These are phyloP conservation scores for Colletotrichum theobromicola DNA, from an alignment of 2,329 filamentous ascomycete species.

Conservation along the genomic window DNA sequence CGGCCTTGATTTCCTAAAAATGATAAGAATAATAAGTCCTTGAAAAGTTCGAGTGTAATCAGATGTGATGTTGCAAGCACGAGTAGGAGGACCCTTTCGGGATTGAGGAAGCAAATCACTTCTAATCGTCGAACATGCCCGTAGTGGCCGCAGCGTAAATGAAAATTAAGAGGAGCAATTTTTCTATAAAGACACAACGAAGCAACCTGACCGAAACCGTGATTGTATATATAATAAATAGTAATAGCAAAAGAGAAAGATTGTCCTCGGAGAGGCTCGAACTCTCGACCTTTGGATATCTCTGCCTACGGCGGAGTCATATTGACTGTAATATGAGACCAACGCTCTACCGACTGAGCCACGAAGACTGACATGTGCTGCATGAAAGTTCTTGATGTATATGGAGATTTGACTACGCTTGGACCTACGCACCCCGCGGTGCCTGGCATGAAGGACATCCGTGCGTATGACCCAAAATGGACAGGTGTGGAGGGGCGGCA, in stretches of 20 bases:
- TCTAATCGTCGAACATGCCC: background rate
- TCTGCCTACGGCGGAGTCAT: background rate
- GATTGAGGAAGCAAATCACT: background rate
- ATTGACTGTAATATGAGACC: constrained; percentile 1
- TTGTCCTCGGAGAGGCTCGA: constrained; percentile 19
- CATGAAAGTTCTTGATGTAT: too few species aligned
- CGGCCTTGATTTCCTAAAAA: background rate
- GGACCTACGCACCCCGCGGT: too few species aligned
- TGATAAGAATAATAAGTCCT: too few species aligned
- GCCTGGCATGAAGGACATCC: background rate
- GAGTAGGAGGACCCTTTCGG: background rate
- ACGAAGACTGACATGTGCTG: too few species aligned
- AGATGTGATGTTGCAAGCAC: background rate
- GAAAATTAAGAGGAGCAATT: background rate
- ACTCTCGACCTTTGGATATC: constrained; percentile 20
- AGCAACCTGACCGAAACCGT: too few species aligned
- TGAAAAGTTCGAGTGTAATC: background rate
- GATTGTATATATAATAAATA: background rate
- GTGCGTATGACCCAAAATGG: background rate
- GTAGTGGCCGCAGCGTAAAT: too few species aligned
- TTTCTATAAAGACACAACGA: too few species aligned
- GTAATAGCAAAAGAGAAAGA: background rate
- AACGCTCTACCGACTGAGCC: constrained; percentile 19
- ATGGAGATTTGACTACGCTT: background rate
- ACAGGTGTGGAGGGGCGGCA: background rate